Evolutionary conservation across 139 green algal genomes (phyloP).

Genomic region (Picochlorum sp.): DNA sequence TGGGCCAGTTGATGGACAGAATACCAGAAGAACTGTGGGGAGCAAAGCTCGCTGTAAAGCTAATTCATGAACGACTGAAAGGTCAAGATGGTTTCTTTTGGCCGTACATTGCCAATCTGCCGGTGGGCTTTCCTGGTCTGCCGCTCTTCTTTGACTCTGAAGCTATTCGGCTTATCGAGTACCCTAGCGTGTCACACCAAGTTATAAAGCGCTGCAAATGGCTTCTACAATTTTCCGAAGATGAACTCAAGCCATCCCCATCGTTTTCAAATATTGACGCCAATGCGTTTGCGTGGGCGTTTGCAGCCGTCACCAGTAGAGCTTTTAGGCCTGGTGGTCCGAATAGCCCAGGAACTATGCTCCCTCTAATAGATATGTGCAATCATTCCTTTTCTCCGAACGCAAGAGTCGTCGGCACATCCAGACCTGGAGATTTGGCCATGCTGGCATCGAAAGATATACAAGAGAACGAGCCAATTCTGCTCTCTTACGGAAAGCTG

Average conservation of each 20-base stretch:
- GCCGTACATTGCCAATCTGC: slow-evolving; percentile 54
- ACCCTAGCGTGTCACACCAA: slow-evolving; percentile 58
- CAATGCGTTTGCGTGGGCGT: slow-evolving; percentile 61
- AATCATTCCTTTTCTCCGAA: slow-evolving; percentile 68
- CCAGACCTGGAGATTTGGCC: neutral
- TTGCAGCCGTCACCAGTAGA: slow-evolving; percentile 54
- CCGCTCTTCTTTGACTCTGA: slow-evolving; percentile 62
- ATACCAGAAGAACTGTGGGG: slow-evolving; percentile 69
- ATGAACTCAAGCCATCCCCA: slow-evolving; percentile 31
- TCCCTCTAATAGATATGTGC: slow-evolving; percentile 74
- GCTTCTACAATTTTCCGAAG: slow-evolving; percentile 40
- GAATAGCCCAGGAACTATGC: slow-evolving; percentile 40
- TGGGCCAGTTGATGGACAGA: slow-evolving; percentile 47
- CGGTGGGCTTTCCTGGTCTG: slow-evolving; percentile 41
- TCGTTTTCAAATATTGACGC: slow-evolving; percentile 55
- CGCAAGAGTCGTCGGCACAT: slow-evolving; percentile 5
- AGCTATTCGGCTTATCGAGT: slow-evolving; percentile 48
- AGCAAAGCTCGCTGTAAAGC: slow-evolving; percentile 36
- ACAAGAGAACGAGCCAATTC: slow-evolving; percentile 38
- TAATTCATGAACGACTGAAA: slow-evolving; percentile 23
- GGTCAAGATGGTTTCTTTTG: slow-evolving; percentile 26
- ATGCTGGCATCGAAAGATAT: slow-evolving; percentile 15
- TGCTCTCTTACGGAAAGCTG: slow-evolving; percentile 69
- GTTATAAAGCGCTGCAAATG: slow-evolving; percentile 59
- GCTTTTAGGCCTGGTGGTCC: slow-evolving; percentile 59